These are phyloP conservation scores for Schizosaccharomyces lindneri DNA, from an alignment of 805 yeast species.

Conservation along the genomic window DNA sequence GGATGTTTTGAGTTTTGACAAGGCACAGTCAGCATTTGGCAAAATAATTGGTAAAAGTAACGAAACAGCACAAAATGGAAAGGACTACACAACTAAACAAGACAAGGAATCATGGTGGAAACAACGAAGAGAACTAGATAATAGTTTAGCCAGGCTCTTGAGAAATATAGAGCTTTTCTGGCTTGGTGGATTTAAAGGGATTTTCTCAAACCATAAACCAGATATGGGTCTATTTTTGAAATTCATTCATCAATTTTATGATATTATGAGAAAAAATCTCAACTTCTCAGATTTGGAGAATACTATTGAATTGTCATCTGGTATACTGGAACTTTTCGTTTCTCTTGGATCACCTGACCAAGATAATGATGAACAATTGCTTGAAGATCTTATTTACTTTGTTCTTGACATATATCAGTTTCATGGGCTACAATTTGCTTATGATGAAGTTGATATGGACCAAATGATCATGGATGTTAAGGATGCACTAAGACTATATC, in stretches of 20 bases:
- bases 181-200: slow-evolving; percentile 53
- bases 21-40: slow-evolving; percentile 23
- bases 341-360: slow-evolving; percentile 19
- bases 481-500: slow-evolving; percentile 12
- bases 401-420: slow-evolving; percentile 33
- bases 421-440: slow-evolving; percentile 40
- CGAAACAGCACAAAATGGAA: slow-evolving; percentile 14
- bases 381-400: slow-evolving; percentile 42
- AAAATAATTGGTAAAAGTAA: slow-evolving; percentile 38
- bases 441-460: slow-evolving; percentile 40
- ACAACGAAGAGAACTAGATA: slow-evolving; percentile 35
- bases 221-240: not conserved
- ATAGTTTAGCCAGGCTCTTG: slow-evolving; percentile 28
- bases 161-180: slow-evolving; percentile 33
- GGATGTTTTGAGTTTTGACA: slow-evolving; percentile 19
- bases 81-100: slow-evolving; percentile 14
- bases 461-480: slow-evolving; percentile 27
- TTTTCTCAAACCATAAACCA: slow-evolving; percentile 18
- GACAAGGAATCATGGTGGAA: slow-evolving; percentile 61
- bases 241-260: slow-evolving; percentile 11
- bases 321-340: slow-evolving; percentile 27
- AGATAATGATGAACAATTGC: slow-evolving; percentile 14
- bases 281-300: not conserved
- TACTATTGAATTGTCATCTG: slow-evolving; percentile 18
- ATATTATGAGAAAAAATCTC: not conserved